Evolutionary conservation across 164 flowering plant species (phyloP), one percentile per base, ranked within the genome.

Genomic region (Amborella trichopoda): DNA sequence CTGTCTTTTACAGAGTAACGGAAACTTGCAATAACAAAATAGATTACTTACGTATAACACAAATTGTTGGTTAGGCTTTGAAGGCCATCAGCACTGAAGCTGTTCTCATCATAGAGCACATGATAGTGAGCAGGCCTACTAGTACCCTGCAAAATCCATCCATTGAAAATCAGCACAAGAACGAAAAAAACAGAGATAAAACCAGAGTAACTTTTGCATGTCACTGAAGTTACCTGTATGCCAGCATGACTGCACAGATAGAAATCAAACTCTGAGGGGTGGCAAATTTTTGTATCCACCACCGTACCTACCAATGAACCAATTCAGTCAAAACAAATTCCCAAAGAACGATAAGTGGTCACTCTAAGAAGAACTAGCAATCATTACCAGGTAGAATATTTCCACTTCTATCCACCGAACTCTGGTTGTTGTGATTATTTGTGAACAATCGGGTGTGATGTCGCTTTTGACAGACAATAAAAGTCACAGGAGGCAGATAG

Each of bases 231-330:
- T n/a, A n/a, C 97, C 93, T 85, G 93, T 62, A 89, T 82, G 14
- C 95, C 93, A 34, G 97, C 97, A 61, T 89, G 97, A 64, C 97
- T 89, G 52, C 97, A 89, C 38, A 89, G 93, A 52, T 80, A 89
- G 50, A 89, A 89, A 44, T 89, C 97, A 56, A 85, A 89, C 54
- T 89, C 95, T 1, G 87, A 70, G 0, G 97, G 97, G 58, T 89
- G 97, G 52, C 97, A 89, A 16, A 89, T 84, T 56, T 76, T 78
- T 11, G 85, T 33, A 57, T 89, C 97, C 34, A 89, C 90, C 26
- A 89, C 95, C 0, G 97, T 89, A 28, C 97, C 97, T 89, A 67
- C 13, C 41, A 52, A 40, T 51, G 54, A 34, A 23, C n/a, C n/a
- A n/a, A n/a, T n/a, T n/a, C n/a, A n/a, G n/a, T n/a, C n/a, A n/a